Base-by-base conservation (phyloP, 495 filamentous ascomycete species). In the Ascodesmis nigricans region DNA sequence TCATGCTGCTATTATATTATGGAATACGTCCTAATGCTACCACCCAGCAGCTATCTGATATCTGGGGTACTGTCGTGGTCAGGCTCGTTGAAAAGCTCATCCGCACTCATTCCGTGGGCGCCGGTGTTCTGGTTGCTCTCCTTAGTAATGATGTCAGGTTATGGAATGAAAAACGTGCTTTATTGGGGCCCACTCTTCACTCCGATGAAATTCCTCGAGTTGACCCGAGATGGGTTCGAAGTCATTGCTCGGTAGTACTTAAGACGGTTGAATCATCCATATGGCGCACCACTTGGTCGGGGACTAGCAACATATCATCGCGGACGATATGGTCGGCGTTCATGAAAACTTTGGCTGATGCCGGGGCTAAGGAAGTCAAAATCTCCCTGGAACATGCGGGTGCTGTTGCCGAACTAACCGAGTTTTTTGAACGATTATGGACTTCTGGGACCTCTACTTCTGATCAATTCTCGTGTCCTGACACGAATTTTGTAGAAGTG, bases 321-420 rank as follows among this genome's bases (percentile, higher is more conserved):
- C n/a, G n/a, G n/a, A n/a, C n/a, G n/a, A n/a, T n/a, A n/a, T n/a
- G n/a, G n/a, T n/a, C n/a, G n/a, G n/a, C 57, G 29, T 66, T 91
- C 18, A 64, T 73, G 10, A 65, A 56, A 8, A 69, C 78, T 4
- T 53, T 93, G 20, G 71, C 73, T 3, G 64, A 72, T 33, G 83
- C 87, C 0, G 77, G 77, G 4, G 72, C 64, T 27, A 87, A 90
- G 54, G 87, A 97, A 49, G 72, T 97, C 36, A 92, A 81, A 43
- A 75, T 83, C 8, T 79, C 79, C 0, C 64, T 64, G 15, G 82
- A 95, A 36, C 73, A 77, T 3, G 78, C 77, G 56, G 62, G 71
- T 31, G 79, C 81, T 27, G 63, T 91, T 29, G 71, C 78, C 7
- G 63, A 70, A 31, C 57, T 81, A 15, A 60, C 87, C 35, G 65